Evolutionary conservation across 2,329 filamentous ascomycete genomes (phyloP).

Genomic region (Sclerotinia sclerotiorum): DNA sequence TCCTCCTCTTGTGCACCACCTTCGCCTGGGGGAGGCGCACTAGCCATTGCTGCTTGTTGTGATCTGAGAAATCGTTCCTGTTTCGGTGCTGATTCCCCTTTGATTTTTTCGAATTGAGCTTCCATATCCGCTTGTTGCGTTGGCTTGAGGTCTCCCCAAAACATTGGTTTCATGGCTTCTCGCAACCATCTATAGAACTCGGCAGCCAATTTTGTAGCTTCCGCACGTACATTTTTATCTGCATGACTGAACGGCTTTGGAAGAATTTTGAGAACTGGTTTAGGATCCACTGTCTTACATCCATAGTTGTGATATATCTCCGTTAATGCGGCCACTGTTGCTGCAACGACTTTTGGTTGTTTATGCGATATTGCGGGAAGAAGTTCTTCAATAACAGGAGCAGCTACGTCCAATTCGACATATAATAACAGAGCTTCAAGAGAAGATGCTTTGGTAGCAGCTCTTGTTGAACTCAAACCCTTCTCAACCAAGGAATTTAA

Average conservation of each 20-base stretch:
- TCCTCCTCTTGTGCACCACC: constrained; percentile 59
- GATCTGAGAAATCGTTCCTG: constrained; percentile 85
- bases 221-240: constrained; percentile 95
- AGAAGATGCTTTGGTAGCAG: constrained; percentile 82
- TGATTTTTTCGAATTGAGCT: constrained; percentile 89
- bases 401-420: constrained; percentile 83
- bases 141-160: constrained; percentile 93
- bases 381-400: constrained; percentile 86
- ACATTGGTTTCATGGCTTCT: constrained; percentile 97
- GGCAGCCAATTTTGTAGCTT: constrained; percentile 85
- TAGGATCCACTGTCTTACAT: constrained; percentile 90
- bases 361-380: constrained; percentile 82
- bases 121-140: constrained; percentile 95
- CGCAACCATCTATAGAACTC: constrained; percentile 97
- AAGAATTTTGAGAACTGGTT: constrained; percentile 81
- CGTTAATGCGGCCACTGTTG: constrained; percentile 72
- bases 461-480: constrained; percentile 81
- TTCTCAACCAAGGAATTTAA: constrained; percentile 85
- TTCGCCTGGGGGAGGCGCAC: constrained; percentile 60
- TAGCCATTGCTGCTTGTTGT: constrained; percentile 80
- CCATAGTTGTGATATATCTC: constrained; percentile 91
- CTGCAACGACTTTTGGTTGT: constrained; percentile 82
- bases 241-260: constrained; percentile 93
- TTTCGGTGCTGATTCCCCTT: constrained; percentile 81
- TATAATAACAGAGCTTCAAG: constrained; percentile 85